Percentiles rank a stretch among this genome's conserved stretches.
Conservation (phyloP, 495 filamentous ascomycete species). For the Aspergillus olivimuriae region DNA sequence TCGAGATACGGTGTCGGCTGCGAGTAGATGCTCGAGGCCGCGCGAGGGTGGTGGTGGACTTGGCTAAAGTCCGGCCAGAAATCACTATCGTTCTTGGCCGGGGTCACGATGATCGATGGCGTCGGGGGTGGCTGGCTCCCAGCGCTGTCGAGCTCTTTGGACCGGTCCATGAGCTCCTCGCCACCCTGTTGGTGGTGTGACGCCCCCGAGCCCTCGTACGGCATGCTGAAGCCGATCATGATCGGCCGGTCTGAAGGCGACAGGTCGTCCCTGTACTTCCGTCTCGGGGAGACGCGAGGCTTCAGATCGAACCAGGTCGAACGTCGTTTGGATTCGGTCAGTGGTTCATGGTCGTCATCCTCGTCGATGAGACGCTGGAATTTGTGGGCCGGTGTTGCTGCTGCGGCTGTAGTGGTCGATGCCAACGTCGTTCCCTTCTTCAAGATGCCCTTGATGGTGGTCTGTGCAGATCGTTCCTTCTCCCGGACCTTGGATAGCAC, state of each 20-base stretch:
- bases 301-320: constrained; percentile 15
- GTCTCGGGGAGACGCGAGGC: constrained; percentile 13
- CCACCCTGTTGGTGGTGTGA: too few relatives aligned
- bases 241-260: constrained; percentile 73
- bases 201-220: constrained; percentile 49
- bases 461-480: constrained; percentile 27
- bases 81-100: constrained; percentile 56
- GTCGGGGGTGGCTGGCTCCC: constrained; percentile 34
- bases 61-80: constrained; percentile 44
- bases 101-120: constrained; percentile 59
- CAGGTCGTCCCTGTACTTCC: constrained; percentile 44
- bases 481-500: constrained; percentile 29
- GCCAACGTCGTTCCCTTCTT: constrained; percentile 20
- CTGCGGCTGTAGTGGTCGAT: too few relatives aligned
- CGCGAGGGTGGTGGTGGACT: constrained; percentile 27
- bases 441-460: constrained; percentile 17
- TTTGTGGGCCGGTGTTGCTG: too few relatives aligned
- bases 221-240: constrained; percentile 70
- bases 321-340: too few relatives aligned
- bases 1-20: constrained; percentile 41
- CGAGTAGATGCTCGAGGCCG: constrained; percentile 65
- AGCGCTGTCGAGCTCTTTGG: constrained; percentile 27
- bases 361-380: constrained; percentile 16
- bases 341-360: too few relatives aligned
- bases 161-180: constrained; percentile 18